These are phyloP conservation scores for Zasmidium citrigriseum DNA, from an alignment of 2,329 filamentous ascomycete species.

Conservation along the genomic window DNA sequence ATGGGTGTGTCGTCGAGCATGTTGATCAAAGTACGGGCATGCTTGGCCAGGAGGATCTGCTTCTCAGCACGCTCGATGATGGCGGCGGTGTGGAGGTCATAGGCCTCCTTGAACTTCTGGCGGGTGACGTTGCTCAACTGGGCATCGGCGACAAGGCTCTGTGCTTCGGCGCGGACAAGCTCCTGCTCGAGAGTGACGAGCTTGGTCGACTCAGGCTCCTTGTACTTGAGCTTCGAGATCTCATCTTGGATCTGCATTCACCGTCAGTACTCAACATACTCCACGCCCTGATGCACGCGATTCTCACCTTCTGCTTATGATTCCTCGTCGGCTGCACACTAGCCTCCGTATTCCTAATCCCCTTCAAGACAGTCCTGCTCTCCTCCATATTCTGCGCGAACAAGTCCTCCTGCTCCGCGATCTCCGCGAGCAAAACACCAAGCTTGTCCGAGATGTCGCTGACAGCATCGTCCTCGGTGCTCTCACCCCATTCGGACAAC, in stretches of 20 bases:
- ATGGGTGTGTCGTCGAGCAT: conserved; percentile 88
- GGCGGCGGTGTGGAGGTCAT: conserved; percentile 81
- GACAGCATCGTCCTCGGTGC: conserved; percentile 81
- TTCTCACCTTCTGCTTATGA: conserved; percentile 69
- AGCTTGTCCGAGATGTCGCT: conserved; percentile 94
- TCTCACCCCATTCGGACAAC: conserved; percentile 94
- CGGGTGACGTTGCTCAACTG: conserved; percentile 95
- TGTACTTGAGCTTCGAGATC: conserved; percentile 86
- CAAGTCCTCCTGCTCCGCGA: conserved; percentile 88
- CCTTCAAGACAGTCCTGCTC: conserved; percentile 77
- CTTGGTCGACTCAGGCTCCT: conserved; percentile 82
- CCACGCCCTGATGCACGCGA: not conserved
- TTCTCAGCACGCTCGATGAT: conserved; percentile 97
- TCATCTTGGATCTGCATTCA: conserved; percentile 75
- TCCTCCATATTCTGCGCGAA: conserved; percentile 89
- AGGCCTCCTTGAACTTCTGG: conserved; percentile 94
- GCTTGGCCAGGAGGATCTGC: conserved; percentile 89
- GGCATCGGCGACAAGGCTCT: conserved; percentile 93
- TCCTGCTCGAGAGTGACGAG: conserved; percentile 90
- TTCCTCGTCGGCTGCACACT: conserved; percentile 92
- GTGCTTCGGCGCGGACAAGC: conserved; percentile 90
- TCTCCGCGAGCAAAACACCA: conserved; percentile 85
- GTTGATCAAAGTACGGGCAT: conserved; percentile 80
- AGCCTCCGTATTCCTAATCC: conserved; percentile 92
- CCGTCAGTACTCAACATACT: not conserved